Conservation (phyloP, 2,329 filamentous ascomycete genomes). For the Clarireedia monteithiana region DNA sequence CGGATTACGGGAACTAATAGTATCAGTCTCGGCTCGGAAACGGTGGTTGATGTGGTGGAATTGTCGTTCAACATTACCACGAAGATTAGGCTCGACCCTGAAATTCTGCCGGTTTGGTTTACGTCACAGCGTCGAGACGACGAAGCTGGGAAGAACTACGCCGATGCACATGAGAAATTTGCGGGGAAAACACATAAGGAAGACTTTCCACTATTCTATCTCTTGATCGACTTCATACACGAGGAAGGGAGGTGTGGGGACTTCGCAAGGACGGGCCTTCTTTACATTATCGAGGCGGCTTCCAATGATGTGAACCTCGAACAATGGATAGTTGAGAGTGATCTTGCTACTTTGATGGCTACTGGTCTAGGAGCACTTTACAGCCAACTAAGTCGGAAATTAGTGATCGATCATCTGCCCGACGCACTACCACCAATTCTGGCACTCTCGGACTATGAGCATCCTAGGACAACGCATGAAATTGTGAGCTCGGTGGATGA, state of each 20-base stretch:
- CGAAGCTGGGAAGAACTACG: constrained; percentile 27
- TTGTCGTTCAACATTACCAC: constrained; percentile 92
- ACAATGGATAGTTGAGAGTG: constrained; percentile 95
- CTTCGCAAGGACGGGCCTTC: constrained; percentile 85
- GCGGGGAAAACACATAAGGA: constrained; percentile 79
- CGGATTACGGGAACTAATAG: constrained; percentile 68
- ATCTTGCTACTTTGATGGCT: constrained; percentile 93
- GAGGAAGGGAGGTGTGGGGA: constrained; percentile 91
- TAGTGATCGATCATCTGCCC: constrained; percentile 70
- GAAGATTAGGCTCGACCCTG: constrained; percentile 85
- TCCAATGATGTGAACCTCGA: constrained; percentile 76
- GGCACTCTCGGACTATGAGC: constrained; percentile 80
- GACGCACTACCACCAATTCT: constrained; percentile 76
- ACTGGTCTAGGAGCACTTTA: constrained; percentile 78
- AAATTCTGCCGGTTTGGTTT: constrained; percentile 89
- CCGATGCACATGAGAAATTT: constrained; percentile 57
- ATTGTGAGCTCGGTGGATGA: constrained; percentile 66
- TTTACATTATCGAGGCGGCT: constrained; percentile 93
- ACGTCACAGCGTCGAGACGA: constrained; percentile 43
- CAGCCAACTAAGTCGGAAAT: constrained; percentile 62
- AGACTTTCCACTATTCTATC: constrained; percentile 92
- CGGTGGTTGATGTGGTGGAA: constrained; percentile 84
- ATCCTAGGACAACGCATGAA: constrained; percentile 60
- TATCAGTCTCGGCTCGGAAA: constrained; percentile 67
- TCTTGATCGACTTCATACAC: constrained; percentile 94